These are phyloP conservation scores for Coemansia sp. DNA, from an alignment of 192 early-diverging fungal species.

Conservation along the genomic window DNA sequence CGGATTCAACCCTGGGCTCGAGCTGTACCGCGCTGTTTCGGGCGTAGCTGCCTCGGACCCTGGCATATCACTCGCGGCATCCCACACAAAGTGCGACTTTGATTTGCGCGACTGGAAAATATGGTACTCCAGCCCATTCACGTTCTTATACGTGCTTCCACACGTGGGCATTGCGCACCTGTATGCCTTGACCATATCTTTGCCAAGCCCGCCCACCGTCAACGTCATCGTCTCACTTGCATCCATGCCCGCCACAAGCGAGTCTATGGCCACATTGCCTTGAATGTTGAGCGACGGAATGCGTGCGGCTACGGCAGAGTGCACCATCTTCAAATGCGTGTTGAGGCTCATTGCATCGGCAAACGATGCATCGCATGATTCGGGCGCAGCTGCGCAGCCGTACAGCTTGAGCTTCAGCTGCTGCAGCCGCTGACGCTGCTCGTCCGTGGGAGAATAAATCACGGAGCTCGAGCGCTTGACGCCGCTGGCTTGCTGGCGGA, in stretches of 20 bases:
- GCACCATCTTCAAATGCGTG: conserved; percentile 49
- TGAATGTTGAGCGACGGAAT: conserved; percentile 39
- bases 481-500: conserved; percentile 14
- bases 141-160: conserved; percentile 74
- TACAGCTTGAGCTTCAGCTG: conserved; percentile 49
- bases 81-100: conserved; percentile 25
- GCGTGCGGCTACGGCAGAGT: conserved; percentile 28
- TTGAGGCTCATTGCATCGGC: conserved; percentile 42
- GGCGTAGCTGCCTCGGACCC: neutral
- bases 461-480: conserved; percentile 50
- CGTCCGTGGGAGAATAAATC: conserved; percentile 52
- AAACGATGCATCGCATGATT: conserved; percentile 40
- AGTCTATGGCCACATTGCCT: neutral
- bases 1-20: neutral
- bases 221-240: neutral
- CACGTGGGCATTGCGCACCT: conserved; percentile 68
- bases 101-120: conserved; percentile 60
- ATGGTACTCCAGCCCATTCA: conserved; percentile 82
- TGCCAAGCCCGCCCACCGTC: conserved; percentile 1
- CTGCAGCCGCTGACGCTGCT: conserved; percentile 50
- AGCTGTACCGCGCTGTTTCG: neutral
- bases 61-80: neutral
- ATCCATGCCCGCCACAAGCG: neutral
- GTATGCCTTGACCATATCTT: conserved; percentile 54
- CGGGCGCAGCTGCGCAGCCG: conserved; percentile 47